Percentiles rank a stretch among this genome's conserved stretches.
These are phyloP conservation scores for Cavenderia fasciculata DNA, from an alignment of 78 protist genomes.

Conservation along the genomic window DNA sequence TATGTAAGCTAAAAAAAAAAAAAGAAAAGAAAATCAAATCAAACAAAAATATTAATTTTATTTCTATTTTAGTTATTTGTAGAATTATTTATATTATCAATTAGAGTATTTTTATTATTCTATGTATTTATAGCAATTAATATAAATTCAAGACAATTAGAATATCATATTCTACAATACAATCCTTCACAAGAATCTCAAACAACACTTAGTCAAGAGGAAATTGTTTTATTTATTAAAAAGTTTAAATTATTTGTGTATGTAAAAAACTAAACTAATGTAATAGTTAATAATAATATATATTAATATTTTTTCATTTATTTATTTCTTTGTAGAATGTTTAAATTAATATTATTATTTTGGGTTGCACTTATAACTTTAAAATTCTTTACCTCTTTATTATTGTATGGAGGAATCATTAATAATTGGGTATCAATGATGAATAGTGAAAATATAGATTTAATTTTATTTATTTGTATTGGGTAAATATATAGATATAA, in stretches of 20 bases:
- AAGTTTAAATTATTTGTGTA: slow-evolving; percentile 13
- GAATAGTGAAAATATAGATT: background rate
- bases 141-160: background rate
- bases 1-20: too few species aligned
- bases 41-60: too few species aligned
- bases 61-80: slow-evolving; percentile 24
- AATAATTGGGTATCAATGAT: background rate
- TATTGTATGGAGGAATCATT: slow-evolving; percentile 6
- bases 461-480: slow-evolving; percentile 3
- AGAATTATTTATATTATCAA: background rate
- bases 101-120: background rate
- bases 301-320: too few species aligned
- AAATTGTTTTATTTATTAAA: background rate
- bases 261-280: too few species aligned
- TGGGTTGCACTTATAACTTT: slow-evolving; percentile 5
- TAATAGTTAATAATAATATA: too few species aligned
- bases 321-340: too few species aligned
- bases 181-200: slow-evolving; percentile 2
- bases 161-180: background rate
- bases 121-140: slow-evolving; percentile 6
- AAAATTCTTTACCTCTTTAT: background rate
- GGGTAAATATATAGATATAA: background rate
- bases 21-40: too few species aligned
- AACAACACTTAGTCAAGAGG: background rate
- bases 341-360: background rate